Conservation (phyloP, 257 asterid species). For the Nicotiana tomentosiformis region DNA sequence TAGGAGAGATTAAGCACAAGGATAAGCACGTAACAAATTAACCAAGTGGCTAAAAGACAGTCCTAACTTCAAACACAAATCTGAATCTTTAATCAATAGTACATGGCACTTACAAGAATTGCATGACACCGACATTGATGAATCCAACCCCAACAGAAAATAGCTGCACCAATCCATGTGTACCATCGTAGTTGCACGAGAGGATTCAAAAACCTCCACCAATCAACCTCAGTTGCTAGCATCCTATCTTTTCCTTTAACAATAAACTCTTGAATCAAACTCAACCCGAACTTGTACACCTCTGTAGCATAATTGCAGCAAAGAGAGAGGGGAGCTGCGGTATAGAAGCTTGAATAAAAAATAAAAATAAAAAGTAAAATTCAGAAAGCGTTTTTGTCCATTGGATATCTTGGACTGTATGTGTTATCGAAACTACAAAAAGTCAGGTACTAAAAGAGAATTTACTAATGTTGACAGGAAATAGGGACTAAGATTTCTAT, state of each 20-base stretch:
- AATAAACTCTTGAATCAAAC: conserved; percentile 44
- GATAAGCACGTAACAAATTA: background rate
- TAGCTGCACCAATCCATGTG: conserved; percentile 70
- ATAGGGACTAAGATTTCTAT: background rate
- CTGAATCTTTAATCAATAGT: background rate
- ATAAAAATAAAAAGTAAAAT: conserved; percentile 25
- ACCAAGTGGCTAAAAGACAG: background rate
- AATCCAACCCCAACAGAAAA: conserved; percentile 73
- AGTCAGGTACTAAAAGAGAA: background rate
- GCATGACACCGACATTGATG: conserved; percentile 74
- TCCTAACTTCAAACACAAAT: conserved; percentile 4
- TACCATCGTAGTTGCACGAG: conserved; percentile 66
- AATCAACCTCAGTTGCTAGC: conserved; percentile 35
- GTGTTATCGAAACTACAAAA: background rate
- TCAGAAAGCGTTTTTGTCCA: conserved; percentile 4
- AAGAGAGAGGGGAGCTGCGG: conserved; percentile 84
- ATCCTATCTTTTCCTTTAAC: conserved; percentile 60
- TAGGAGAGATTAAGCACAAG: background rate
- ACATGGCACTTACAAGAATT: conserved; percentile 57
- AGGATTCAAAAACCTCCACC: conserved; percentile 46
- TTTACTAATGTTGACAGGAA: background rate
- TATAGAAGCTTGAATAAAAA: conserved; percentile 55
- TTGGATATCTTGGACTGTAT: background rate
- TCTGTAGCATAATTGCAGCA: conserved; percentile 55
- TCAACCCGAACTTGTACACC: conserved; percentile 38